Evolutionary conservation across 2,329 filamentous ascomycete genomes (phyloP).

Genomic region (Trichoderma cornu-damae): DNA sequence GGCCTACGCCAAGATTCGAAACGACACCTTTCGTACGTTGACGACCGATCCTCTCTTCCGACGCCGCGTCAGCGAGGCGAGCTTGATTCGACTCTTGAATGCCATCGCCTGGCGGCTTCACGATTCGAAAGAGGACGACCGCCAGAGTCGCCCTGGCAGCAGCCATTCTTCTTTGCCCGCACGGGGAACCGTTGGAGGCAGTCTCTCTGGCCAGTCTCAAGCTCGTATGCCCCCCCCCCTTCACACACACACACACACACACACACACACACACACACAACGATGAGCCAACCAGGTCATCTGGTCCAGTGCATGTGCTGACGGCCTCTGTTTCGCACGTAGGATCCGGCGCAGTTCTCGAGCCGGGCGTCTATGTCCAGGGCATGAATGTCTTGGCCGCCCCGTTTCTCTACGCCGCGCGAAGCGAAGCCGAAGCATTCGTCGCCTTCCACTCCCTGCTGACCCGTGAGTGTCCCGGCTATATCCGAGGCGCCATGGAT

Average conservation of each 20-base stretch:
- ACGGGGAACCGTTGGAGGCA: constrained; percentile 31
- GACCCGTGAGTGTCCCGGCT: constrained; percentile 82
- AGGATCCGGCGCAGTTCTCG: constrained; percentile 51
- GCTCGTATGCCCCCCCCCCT: constrained; percentile 35
- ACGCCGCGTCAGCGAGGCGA: constrained; percentile 90
- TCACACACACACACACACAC: background rate
- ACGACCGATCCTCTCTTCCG: constrained; percentile 97
- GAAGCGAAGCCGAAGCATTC: constrained; percentile 92
- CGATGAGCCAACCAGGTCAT: constrained; percentile 25
- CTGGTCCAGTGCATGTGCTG: constrained; percentile 33
- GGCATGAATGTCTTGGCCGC: constrained; percentile 98
- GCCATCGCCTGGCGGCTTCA: constrained; percentile 91
- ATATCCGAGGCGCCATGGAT: constrained; percentile 94
- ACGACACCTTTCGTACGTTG: constrained; percentile 94
- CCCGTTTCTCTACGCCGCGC: constrained; percentile 89
- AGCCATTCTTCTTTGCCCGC: constrained; percentile 33
- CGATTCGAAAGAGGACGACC: constrained; percentile 59
- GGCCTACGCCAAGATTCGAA: constrained; percentile 94
- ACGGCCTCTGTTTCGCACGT: constrained; percentile 40
- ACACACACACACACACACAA: background rate
- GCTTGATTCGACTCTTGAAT: constrained; percentile 87
- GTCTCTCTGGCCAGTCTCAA: constrained; percentile 36
- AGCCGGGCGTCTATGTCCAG: constrained; percentile 88
- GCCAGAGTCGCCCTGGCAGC: constrained; percentile 38
- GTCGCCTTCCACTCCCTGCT: constrained; percentile 84